Evolutionary conservation across 805 yeast species (phyloP), one percentile per base, ranked within the genome.

Genomic region (Pichia thaimueangensis): DNA sequence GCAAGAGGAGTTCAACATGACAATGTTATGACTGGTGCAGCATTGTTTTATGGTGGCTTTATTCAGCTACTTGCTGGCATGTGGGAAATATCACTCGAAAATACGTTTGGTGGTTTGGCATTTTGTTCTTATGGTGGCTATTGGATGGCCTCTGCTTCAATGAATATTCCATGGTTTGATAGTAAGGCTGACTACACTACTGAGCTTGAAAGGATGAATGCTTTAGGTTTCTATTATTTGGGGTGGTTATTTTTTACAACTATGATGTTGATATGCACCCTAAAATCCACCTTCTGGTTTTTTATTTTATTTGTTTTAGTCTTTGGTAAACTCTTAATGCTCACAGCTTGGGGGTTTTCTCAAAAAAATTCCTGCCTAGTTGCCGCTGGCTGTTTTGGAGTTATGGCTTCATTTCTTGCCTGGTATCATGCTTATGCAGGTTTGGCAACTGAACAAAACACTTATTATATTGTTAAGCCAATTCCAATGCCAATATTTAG

Each of bases 341-440:
- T 77, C 77, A 25, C 54, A 65, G 34, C 69, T 78, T 51, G 71
- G 73, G n/a, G 71, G 68, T 23, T 64, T 64, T 30, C 45, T 47
- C 5, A 54, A 49, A 16, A 59, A 65, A 38, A 59, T 61, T 20
- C 65, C 54, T 44, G 23, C 20, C 35, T 28, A 21, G 36, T 41
- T 29, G 83, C 80, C 13, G 86, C 79, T 30, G 86, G 86, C 48
- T 71, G 76, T 13, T 40, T 73, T 22, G 86, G 85, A 27, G 64
- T 80, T 19, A 63, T 80, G 7, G 72, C 80, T 20, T 71, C 84
- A 0, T 65, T 78, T 46, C 55, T 76, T 32, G 82, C 81, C 1
- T 80, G 81, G 80, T 80, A 78, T 55, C 78, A 78, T 56, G 85
- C 86, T 9, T 78, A 68, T 50, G 82, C 84, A 2, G 86, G 86